These are phyloP conservation scores for Pseudogymnoascus sp. DNA, from an alignment of 2,329 filamentous ascomycete genomes.

Conservation along the genomic window DNA sequence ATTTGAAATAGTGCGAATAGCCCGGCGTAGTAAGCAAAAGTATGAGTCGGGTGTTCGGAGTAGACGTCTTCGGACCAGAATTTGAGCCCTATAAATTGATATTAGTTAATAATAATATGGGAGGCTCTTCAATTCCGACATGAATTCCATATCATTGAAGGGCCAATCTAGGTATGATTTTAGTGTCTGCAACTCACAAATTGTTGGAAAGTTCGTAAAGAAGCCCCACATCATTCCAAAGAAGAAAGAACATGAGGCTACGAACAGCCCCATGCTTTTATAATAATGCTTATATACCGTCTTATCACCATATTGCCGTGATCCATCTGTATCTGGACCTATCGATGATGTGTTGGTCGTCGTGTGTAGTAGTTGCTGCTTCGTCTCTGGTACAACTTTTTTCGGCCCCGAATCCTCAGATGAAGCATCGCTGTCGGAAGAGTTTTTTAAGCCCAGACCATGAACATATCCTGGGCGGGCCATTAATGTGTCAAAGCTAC, in stretches of 20 bases:
- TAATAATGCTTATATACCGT: conserved; percentile 22
- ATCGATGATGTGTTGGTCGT: neutral
- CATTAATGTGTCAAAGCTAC: conserved; percentile 29
- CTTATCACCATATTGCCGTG: neutral
- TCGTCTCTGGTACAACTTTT: neutral
- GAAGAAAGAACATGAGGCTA: conserved; percentile 12
- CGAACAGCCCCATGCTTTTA: conserved; percentile 19
- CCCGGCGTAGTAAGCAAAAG: conserved; percentile 22
- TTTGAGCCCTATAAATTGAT: conserved; percentile 15
- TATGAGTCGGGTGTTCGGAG: conserved; percentile 17
- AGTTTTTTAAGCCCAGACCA: neutral
- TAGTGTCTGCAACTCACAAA: conserved; percentile 17
- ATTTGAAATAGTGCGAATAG: conserved; percentile 26
- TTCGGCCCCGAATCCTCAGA: neutral
- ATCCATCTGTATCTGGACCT: neutral
- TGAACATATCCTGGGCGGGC: conserved; percentile 12
- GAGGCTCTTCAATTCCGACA: neutral
- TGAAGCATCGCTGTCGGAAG: conserved; percentile 9
- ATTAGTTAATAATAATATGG: conserved; percentile 10
- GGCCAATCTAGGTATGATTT: neutral
- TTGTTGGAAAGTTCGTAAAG: conserved; percentile 25
- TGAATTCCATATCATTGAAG: neutral
- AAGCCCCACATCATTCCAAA: conserved; percentile 20
- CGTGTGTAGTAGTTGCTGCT: conserved; percentile 3
- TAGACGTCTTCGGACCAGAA: conserved; percentile 23